phyloP scores from a whole-genome alignment of 352 stramenopile species.

The Pythium rishiriense region DNA sequence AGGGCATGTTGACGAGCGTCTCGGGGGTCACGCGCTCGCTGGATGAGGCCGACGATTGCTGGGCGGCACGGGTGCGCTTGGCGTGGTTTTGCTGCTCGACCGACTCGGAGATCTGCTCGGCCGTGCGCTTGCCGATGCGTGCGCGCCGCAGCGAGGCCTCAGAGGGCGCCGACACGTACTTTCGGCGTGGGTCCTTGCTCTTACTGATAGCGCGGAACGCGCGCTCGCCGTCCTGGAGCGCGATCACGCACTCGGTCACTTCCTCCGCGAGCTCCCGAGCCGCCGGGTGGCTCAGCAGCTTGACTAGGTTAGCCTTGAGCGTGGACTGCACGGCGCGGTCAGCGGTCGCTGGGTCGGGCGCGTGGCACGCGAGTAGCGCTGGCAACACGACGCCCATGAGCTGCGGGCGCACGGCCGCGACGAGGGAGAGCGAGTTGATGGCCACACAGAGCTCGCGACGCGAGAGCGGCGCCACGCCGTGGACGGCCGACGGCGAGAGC shows the following conservation, averaged over 20 bases:
- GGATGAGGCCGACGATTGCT: not conserved
- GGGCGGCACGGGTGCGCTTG: constrained; percentile 40
- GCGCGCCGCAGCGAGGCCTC: constrained; percentile 65
- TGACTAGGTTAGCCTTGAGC: constrained; percentile 69
- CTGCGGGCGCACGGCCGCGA: constrained; percentile 62
- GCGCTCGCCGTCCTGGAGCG: constrained; percentile 64
- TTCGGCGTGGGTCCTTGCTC: constrained; percentile 71
- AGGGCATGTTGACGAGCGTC: constrained; percentile 75
- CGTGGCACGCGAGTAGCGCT: constrained; percentile 39
- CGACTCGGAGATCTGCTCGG: constrained; percentile 49
- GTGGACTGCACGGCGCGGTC: constrained; percentile 57
- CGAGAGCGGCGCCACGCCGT: constrained; percentile 23
- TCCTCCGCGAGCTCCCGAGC: constrained; percentile 64
- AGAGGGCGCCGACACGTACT: constrained; percentile 71
- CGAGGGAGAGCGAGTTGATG: constrained; percentile 68
- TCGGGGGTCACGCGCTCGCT: constrained; percentile 51
- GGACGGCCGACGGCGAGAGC: constrained; percentile 7
- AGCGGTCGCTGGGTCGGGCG: constrained; percentile 25
- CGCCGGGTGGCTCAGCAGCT: constrained; percentile 62
- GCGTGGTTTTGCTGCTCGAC: constrained; percentile 57
- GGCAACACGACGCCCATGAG: constrained; percentile 58
- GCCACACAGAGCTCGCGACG: constrained; percentile 59
- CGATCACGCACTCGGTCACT: constrained; percentile 74
- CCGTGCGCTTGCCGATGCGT: constrained; percentile 67
- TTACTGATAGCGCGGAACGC: constrained; percentile 80